These are phyloP conservation scores for Globisporangium irregulare DNA, from an alignment of 352 stramenopile genomes.

Conservation along the genomic window DNA sequence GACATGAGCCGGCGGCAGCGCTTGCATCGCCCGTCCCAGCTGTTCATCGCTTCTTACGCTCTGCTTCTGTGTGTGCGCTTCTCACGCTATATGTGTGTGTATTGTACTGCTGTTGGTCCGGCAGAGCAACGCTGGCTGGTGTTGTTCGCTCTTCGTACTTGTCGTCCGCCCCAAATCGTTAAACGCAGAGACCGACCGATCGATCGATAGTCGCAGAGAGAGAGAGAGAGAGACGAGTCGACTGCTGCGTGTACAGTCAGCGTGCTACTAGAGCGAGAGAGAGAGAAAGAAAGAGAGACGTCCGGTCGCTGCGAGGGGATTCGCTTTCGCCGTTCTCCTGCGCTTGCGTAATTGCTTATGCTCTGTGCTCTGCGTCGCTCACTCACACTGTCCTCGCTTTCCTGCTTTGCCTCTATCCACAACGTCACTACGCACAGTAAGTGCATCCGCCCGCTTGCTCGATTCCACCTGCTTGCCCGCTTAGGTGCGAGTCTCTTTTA, in stretches of 20 bases:
- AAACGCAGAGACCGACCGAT: not conserved
- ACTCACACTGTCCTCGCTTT: not conserved
- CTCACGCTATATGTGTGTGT: not conserved
- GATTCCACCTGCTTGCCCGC: conserved; percentile 1
- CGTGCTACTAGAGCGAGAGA: not conserved
- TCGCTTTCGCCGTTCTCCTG: not conserved
- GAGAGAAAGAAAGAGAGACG: not conserved
- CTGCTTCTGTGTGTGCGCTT: too few species aligned
- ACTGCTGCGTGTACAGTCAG: not conserved
- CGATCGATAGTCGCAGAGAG: not conserved
- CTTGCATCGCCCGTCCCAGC: conserved; percentile 20
- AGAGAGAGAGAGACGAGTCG: not conserved
- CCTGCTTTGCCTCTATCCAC: conserved; percentile 8
- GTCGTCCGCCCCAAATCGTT: not conserved
- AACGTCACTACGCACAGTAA: conserved; percentile 12
- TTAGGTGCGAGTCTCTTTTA: not conserved
- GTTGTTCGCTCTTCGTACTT: not conserved
- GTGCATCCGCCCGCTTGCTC: conserved; percentile 5
- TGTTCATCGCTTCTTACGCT: conserved; percentile 6
- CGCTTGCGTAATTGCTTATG: not conserved
- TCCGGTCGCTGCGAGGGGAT: not conserved
- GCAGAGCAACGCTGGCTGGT: not conserved
- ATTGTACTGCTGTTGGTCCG: not conserved
- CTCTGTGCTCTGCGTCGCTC: not conserved
- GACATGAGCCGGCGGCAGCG: conserved; percentile 22